Conservation (phyloP, 2,329 filamentous ascomycete species). For the Microsporum canis region DNA sequence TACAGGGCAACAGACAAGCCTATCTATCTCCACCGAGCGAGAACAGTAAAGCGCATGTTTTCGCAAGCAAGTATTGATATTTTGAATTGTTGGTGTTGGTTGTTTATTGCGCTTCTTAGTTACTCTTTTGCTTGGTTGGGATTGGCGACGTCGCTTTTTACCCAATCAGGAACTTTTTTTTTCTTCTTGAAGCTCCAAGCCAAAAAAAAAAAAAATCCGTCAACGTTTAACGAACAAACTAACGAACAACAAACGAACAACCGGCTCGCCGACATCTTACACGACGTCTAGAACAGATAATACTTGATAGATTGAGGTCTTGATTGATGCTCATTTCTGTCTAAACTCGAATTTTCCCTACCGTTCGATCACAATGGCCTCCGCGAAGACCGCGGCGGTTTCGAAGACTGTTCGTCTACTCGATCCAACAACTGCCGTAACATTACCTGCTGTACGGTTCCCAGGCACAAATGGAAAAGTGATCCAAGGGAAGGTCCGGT, state of each 20-base stretch:
- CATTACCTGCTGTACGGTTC: constrained; percentile 11
- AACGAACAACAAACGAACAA: neutral
- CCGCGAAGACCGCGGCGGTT: constrained; percentile 8
- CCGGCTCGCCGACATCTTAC: neutral
- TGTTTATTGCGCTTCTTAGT: neutral
- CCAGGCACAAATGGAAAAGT: constrained; percentile 15
- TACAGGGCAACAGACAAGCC: neutral
- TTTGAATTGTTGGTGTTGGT: neutral
- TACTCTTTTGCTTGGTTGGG: neutral
- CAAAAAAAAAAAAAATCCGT: neutral
- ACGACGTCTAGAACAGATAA: neutral
- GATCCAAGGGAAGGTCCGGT: constrained; percentile 34
- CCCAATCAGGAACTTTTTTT: neutral
- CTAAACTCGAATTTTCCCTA: neutral
- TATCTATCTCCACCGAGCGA: neutral
- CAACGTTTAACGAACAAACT: neutral
- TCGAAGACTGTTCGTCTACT: constrained; percentile 9
- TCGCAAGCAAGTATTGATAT: neutral
- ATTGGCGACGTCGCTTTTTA: neutral
- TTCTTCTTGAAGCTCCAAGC: neutral
- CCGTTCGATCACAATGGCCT: constrained; percentile 4
- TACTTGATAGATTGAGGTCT: neutral
- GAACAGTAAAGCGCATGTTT: neutral
- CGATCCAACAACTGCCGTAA: constrained; percentile 12
- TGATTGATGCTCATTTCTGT: neutral